A percentile compares a stretch with the other conserved stretches of the same genome.
These are phyloP conservation scores for Ophiocordyceps unilateralis DNA, from an alignment of 2,329 filamentous ascomycete genomes.

Conservation along the genomic window DNA sequence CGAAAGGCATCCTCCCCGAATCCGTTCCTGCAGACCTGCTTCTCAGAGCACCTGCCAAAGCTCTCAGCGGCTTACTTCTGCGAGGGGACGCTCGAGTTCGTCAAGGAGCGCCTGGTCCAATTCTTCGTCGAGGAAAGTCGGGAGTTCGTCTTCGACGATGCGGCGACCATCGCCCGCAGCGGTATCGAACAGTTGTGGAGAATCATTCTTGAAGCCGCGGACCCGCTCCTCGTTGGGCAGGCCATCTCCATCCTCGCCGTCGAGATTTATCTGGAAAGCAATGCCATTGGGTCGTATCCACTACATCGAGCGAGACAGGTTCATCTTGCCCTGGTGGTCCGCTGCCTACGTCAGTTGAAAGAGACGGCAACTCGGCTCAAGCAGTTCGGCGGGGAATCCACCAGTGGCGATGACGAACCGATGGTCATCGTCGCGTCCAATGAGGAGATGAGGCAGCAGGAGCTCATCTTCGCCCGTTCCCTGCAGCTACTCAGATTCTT, in stretches of 20 bases:
- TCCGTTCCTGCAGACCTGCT: slow-evolving; percentile 35
- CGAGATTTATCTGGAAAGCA: slow-evolving; percentile 50
- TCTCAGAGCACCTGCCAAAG: slow-evolving; percentile 36
- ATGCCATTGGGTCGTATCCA: slow-evolving; percentile 30
- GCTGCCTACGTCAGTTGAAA: slow-evolving; percentile 55
- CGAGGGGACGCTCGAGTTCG: slow-evolving; percentile 43
- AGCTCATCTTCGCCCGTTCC: slow-evolving; percentile 50
- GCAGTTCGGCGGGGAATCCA: slow-evolving; percentile 22
- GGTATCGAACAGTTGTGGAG: slow-evolving; percentile 65
- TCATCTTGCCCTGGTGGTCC: slow-evolving; percentile 54
- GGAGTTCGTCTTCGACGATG: slow-evolving; percentile 31
- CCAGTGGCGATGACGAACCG: slow-evolving; percentile 29
- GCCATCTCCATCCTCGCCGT: slow-evolving; percentile 55
- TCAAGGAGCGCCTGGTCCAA: slow-evolving; percentile 29
- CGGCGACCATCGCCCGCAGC: slow-evolving; percentile 31
- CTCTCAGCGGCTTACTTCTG: slow-evolving; percentile 43
- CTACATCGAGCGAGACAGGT: slow-evolving; percentile 33
- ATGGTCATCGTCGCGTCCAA: slow-evolving; percentile 34
- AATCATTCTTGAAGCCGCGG: slow-evolving; percentile 53
- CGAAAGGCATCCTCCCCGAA: slow-evolving; percentile 29
- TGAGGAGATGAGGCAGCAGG: slow-evolving; percentile 27
- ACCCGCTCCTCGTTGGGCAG: slow-evolving; percentile 44
- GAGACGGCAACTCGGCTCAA: slow-evolving; percentile 39
- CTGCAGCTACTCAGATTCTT: slow-evolving; percentile 52
- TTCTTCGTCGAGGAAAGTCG: slow-evolving; percentile 25